Percentiles rank a stretch among this genome's conserved stretches.
Conservation (phyloP, 768 basidiomycete species). For the Phlebiopsis gigantea region DNA sequence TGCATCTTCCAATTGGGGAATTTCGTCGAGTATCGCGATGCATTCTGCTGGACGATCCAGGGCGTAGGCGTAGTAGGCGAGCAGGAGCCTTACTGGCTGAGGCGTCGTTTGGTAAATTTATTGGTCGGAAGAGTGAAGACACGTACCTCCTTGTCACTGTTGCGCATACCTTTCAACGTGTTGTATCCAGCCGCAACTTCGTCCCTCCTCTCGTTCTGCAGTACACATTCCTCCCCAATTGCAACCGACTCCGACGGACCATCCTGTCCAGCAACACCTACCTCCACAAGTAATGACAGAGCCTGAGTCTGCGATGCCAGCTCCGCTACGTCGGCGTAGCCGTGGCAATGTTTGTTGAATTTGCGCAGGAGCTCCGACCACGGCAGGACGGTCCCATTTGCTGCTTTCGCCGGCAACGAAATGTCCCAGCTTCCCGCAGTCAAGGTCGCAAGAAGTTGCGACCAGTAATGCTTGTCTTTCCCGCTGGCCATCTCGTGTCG, state of each 20-base stretch:
- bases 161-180: constrained; percentile 42
- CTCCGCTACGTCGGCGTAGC: constrained; percentile 55
- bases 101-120: too few relatives aligned
- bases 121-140: neutral
- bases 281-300: constrained; percentile 45
- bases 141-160: constrained; percentile 53
- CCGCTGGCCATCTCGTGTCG: constrained; percentile 34
- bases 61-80: constrained; percentile 82
- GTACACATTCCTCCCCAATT: constrained; percentile 52
- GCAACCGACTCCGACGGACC: constrained; percentile 33
- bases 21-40: constrained; percentile 48
- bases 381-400: constrained; percentile 45
- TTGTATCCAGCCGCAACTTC: constrained; percentile 56
- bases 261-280: constrained; percentile 36
- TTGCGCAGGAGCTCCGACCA: constrained; percentile 83
- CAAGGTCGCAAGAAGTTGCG: constrained; percentile 64
- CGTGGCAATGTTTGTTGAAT: constrained; percentile 78
- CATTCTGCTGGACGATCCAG: constrained; percentile 62
- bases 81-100: constrained; percentile 65
- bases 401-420: constrained; percentile 51
- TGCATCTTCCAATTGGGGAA: constrained; percentile 51
- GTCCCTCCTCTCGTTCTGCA: constrained; percentile 48
- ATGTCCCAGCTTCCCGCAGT: constrained; percentile 73
- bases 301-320: constrained; percentile 65
- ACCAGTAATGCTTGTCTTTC: constrained; percentile 78